Percentiles rank a stretch among this genome's conserved stretches.
phyloP scores from a whole-genome alignment of 1,139 yeast genomes.

The Protomyces gravidus region DNA sequence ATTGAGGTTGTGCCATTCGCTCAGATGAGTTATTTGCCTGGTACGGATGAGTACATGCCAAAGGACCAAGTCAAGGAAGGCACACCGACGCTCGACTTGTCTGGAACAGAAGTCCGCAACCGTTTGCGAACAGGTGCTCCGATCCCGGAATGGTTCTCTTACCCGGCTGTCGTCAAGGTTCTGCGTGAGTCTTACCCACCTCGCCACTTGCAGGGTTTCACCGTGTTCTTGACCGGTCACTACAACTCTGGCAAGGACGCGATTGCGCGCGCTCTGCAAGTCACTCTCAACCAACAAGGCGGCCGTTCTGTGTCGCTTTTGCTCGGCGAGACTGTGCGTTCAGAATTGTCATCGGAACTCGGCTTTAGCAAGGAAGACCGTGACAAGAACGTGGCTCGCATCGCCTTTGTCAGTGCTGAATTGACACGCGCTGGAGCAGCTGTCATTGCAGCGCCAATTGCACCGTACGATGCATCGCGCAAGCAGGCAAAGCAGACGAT shows the following conservation, averaged over 20 bases:
- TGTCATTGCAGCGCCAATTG: constrained; percentile 64
- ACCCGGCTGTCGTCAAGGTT: constrained; percentile 90
- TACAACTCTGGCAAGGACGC: constrained; percentile 57
- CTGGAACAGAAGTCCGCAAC: constrained; percentile 91
- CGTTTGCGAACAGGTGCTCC: constrained; percentile 79
- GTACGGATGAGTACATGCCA: constrained; percentile 91
- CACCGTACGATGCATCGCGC: constrained; percentile 46
- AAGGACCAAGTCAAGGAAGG: constrained; percentile 83
- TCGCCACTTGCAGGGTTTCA: constrained; percentile 82
- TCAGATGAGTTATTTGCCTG: constrained; percentile 94
- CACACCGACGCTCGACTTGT: constrained; percentile 79
- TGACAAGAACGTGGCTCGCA: constrained; percentile 45
- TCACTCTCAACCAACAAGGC: constrained; percentile 85
- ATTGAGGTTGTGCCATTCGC: constrained; percentile 93
- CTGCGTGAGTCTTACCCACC: constrained; percentile 93
- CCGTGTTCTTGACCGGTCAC: constrained; percentile 57
- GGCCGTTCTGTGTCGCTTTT: constrained; percentile 78
- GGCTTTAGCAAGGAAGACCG: constrained; percentile 46
- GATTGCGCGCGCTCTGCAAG: constrained; percentile 79
- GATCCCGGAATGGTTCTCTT: constrained; percentile 95
- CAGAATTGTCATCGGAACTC: constrained; percentile 45
- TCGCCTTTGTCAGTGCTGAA: constrained; percentile 68
- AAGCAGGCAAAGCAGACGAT: constrained; percentile 44
- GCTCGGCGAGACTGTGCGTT: constrained; percentile 50
- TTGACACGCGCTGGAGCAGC: constrained; percentile 88